Evolutionary conservation across 768 basidiomycete genomes (phyloP), one percentile per base, ranked within the genome.

Genomic region (Tubosaeta brunneosetosa): DNA sequence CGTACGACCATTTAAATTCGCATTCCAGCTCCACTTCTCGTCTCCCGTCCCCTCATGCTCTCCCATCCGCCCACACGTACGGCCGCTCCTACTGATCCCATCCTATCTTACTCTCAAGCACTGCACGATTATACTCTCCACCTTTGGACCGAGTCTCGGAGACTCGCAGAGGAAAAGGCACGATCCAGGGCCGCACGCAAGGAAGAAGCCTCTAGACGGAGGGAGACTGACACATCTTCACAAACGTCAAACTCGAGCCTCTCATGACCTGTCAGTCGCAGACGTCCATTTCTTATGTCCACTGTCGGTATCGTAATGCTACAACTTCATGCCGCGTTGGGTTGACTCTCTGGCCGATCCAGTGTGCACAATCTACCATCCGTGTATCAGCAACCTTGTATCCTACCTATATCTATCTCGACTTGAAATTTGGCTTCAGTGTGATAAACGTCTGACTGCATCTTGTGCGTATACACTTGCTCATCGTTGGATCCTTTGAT

Each of bases 71-170:
- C 57, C 19, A 25, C 12, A 16, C 33, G 6, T 26, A 36, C 68
- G 19, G 42, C 53, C 2, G 8, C 45, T 32, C 44, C 9, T 19
- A 59, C 56, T 25, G 63, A 71, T 57, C 74, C 77, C 8, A 69
- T 85, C 59, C 62, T 73, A 44, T 73, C 73, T 33, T 88, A 88
- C 61, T 80, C 86, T 16, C 82, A 79, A 59, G 75, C 83, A 41
- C 69, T 88, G 32, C 82, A 86, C 64, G 75, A 84, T 51, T 86
- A 85, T 55, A 87, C 86, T 27, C 75, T 86, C 47, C 74, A 65
- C 38, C 74, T 85, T 46, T 86, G 85, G 84, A 79, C 80, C 47
- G 82, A 86, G 62, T 83, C 84, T 6, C 74, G 83, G 61, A 77
- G 77, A 59, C 63, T 74, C 51, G 79, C 77, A 36, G 84, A 85